A percentile compares a stretch with the other conserved stretches of the same genome.
Conservation (phyloP, 495 filamentous ascomycete genomes). For the Hyaloscypha bicolor region DNA sequence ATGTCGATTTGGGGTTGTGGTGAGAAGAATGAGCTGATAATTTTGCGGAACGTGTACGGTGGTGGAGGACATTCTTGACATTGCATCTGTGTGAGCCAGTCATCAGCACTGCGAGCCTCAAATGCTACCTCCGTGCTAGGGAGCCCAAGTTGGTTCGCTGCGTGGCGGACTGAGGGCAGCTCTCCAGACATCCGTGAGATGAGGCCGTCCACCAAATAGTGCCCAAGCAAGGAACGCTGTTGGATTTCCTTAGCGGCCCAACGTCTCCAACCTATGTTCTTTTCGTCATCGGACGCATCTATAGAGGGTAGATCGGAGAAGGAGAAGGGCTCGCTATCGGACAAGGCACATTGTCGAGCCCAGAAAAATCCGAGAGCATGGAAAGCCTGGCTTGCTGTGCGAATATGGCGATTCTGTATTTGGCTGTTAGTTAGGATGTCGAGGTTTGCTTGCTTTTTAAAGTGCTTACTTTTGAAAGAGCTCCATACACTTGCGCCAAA, state of each 20-base stretch:
- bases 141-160: conserved; percentile 44
- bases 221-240: conserved; percentile 48
- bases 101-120: conserved; percentile 44
- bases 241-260: conserved; percentile 52
- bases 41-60: conserved; percentile 43
- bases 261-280: conserved; percentile 45
- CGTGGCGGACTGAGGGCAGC: conserved; percentile 45
- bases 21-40: conserved; percentile 47
- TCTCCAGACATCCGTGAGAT: conserved; percentile 51
- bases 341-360: conserved; percentile 51
- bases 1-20: conserved; percentile 31
- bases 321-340: conserved; percentile 35
- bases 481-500: conserved; percentile 50
- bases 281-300: conserved; percentile 39
- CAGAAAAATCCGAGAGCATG: conserved; percentile 52
- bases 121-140: conserved; percentile 48
- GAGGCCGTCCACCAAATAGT: conserved; percentile 51
- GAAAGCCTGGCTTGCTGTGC: conserved; percentile 51
- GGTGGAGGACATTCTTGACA: conserved; percentile 37
- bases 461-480: conserved; percentile 42
- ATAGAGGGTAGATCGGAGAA: conserved; percentile 34
- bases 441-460: not conserved
- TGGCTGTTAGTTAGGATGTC: not conserved
- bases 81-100: conserved; percentile 46
- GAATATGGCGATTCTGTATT: conserved; percentile 42